Conservation (phyloP, 257 asterid species). For the Haberlea rhodopensis region DNA sequence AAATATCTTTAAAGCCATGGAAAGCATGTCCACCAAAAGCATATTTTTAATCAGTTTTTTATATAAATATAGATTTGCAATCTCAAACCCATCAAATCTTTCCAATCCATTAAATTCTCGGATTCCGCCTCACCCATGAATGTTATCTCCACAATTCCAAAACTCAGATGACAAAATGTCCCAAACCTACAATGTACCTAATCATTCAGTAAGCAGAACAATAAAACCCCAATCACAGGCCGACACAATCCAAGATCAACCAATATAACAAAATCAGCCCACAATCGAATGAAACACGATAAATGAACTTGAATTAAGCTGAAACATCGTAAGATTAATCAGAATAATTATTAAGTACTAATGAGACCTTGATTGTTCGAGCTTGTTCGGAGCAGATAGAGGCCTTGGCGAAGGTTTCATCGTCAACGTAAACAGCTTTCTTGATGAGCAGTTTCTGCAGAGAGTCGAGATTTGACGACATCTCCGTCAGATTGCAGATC, state of each 20-base stretch:
- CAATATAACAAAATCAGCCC: not conserved
- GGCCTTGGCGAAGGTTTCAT: slow-evolving; percentile 83
- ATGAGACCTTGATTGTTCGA: slow-evolving; percentile 73
- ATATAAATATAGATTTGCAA: not conserved
- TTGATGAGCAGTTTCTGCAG: slow-evolving; percentile 67
- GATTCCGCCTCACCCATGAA: not conserved
- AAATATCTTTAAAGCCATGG: not conserved
- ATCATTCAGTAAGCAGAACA: not conserved
- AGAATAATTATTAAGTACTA: not conserved
- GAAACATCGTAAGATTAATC: not conserved
- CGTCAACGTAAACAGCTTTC: slow-evolving; percentile 87
- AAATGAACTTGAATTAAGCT: not conserved
- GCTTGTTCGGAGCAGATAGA: slow-evolving; percentile 84
- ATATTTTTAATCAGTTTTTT: no score
- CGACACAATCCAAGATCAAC: not conserved
- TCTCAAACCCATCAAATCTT: not conserved
- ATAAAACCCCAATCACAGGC: not conserved
- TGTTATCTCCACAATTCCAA: not conserved
- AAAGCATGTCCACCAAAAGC: not conserved
- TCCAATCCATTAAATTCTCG: not conserved
- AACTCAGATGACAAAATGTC: not conserved
- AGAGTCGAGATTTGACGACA: slow-evolving; percentile 73
- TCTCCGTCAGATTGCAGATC: slow-evolving; percentile 76
- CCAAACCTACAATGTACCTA: no score
- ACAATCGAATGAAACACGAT: not conserved